Base-by-base conservation (phyloP, 768 basidiomycete species). In the Mycena polygramma region DNA sequence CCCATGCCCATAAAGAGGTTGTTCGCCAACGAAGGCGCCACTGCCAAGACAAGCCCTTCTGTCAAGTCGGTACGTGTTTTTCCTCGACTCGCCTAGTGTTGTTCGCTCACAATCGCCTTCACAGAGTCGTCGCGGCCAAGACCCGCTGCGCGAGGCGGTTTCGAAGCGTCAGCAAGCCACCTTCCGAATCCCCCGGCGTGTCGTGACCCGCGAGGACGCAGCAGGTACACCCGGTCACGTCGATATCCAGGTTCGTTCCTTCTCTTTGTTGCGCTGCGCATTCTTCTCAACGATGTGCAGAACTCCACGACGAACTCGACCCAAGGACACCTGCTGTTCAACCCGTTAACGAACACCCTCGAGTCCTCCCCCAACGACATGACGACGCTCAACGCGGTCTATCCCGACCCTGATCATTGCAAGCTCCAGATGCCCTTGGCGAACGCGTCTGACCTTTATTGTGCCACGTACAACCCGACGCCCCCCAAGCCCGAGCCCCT, bases 391-490 rank as follows among this genome's bases (percentile, higher is more conserved):
- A 81, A 78, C 70, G 79, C 90, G 73, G 78, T 85, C 62, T 48
- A 74, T 69, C 69, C 70, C 19, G 69, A 74, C 30, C 75, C 75
- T 68, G 73, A 72, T 17, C 37, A 17, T 15, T 89, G 91, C 37
- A 78, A 76, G 3, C 78, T 93, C 24, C 81, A 83, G 69, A 75
- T 85, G 36, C 79, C 82, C 5, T 79, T 90, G 63, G 85, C 74
- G 66, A 14, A 86, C 83, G 0, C 60, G 74, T 26, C 80, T 82
- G 73, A 77, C 81, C 64, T 80, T 26, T 89, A 83, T 75, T 94
- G 92, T 69, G 89, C 87, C 7, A 92, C 91, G 7, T 92, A 87
- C 75, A 83, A 92, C 71, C 83, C 89, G 4, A 79, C 83, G 36
- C 90, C 90, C 2, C 65, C 80, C 7, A 73, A 78, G 2, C 82